These are phyloP conservation scores for Solioccasus polychromus DNA, from an alignment of 768 basidiomycete species.

Conservation along the genomic window DNA sequence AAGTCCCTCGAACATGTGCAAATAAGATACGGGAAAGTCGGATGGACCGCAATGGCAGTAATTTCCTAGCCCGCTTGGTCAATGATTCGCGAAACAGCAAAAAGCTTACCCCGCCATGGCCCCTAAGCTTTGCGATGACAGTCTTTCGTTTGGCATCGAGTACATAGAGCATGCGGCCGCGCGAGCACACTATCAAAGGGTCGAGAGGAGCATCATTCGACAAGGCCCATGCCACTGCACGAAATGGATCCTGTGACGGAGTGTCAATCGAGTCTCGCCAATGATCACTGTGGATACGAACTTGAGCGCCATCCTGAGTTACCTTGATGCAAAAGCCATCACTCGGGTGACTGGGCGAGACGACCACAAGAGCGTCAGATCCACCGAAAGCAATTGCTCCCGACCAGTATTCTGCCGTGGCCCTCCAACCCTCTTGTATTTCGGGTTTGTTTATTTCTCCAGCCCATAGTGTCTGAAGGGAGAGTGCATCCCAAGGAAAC, in stretches of 20 bases:
- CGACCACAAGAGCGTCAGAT: constrained; percentile 34
- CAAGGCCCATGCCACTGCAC: constrained; percentile 59
- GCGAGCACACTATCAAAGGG: constrained; percentile 60
- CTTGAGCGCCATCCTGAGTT: constrained; percentile 21
- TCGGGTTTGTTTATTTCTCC: constrained; percentile 33
- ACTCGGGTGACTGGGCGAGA: constrained; percentile 27
- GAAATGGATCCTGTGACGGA: constrained; percentile 20
- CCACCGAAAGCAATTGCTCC: constrained; percentile 53
- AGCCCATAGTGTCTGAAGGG: constrained; percentile 40
- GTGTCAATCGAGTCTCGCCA: constrained; percentile 4
- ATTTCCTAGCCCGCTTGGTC: constrained; percentile 45
- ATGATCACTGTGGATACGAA: constrained; percentile 8
- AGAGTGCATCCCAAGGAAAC: constrained; percentile 40
- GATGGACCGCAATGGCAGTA: constrained; percentile 67
- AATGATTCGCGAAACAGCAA: constrained; percentile 1
- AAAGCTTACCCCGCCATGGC: constrained; percentile 67
- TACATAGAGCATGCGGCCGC: constrained; percentile 53
- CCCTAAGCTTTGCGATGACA: constrained; percentile 51
- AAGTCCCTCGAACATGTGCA: constrained; percentile 74
- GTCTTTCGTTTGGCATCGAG: constrained; percentile 42
- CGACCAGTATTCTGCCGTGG: constrained; percentile 45
- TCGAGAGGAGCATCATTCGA: constrained; percentile 41
- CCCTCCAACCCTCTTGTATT: constrained; percentile 40
- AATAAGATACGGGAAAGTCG: constrained; percentile 52
- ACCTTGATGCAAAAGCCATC: constrained; percentile 35